phyloP scores from a whole-genome alignment of 2,329 filamentous ascomycete species.

The Beauveria brongniartii region DNA sequence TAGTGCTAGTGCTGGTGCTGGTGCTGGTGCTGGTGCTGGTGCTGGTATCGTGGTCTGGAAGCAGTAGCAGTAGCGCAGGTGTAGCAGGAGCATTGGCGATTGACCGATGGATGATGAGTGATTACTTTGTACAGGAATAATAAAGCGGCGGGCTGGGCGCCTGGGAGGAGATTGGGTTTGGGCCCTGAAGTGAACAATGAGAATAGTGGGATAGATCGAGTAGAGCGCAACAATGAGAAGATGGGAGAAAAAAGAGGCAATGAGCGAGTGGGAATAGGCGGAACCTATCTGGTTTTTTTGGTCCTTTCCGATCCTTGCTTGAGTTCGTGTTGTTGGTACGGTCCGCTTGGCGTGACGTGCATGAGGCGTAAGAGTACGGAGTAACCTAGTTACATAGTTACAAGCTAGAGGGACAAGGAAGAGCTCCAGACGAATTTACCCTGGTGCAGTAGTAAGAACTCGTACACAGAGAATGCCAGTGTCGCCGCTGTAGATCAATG shows the following conservation, averaged over 20 bases:
- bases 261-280: neutral
- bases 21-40: neutral
- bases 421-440: no score
- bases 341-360: constrained; percentile 9
- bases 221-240: no score
- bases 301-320: neutral
- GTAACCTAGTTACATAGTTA: neutral
- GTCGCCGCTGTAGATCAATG: no score
- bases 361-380: neutral
- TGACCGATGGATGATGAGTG: neutral
- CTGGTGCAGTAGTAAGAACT: no score
- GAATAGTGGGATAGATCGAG: neutral
- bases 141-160: no score
- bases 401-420: no score
- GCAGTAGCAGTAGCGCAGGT: neutral
- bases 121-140: no score
- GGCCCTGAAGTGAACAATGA: neutral
- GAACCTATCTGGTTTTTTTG: constrained; percentile 5
- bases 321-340: neutral
- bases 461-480: no score
- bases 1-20: neutral
- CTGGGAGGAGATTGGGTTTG: no score
- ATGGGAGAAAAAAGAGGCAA: neutral
- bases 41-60: neutral
- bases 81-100: neutral